Percentiles rank a stretch among this genome's conserved stretches.
These are phyloP conservation scores for Agaricus blazei DNA, from an alignment of 768 basidiomycete genomes.

Conservation along the genomic window DNA sequence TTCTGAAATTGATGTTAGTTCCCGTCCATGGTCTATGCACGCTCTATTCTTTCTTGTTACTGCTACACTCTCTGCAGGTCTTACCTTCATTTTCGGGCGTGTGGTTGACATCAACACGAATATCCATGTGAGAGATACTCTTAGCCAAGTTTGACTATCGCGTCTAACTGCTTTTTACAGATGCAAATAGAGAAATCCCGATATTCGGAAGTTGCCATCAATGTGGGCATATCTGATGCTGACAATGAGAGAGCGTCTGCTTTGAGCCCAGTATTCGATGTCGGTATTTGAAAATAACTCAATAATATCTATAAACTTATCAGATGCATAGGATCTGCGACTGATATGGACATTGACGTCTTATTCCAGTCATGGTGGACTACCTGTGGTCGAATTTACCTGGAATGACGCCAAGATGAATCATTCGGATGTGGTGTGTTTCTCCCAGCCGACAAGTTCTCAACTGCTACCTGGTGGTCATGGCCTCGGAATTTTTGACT, in stretches of 20 bases:
- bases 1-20: constrained; percentile 16
- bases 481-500: constrained; percentile 33
- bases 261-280: constrained; percentile 20
- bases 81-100: constrained; percentile 34
- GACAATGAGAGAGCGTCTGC: constrained; percentile 27
- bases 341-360: constrained; percentile 36
- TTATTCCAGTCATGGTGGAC: constrained; percentile 27
- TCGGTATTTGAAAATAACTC: not conserved
- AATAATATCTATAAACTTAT: not conserved
- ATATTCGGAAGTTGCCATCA: constrained; percentile 31
- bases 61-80: constrained; percentile 18
- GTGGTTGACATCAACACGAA: constrained; percentile 27
- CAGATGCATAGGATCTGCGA: constrained; percentile 20
- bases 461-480: constrained; percentile 29
- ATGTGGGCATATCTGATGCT: constrained; percentile 25
- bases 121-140: constrained; percentile 21
- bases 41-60: constrained; percentile 31
- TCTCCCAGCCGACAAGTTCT: constrained; percentile 28
- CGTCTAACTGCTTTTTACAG: constrained; percentile 13
- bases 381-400: constrained; percentile 27
- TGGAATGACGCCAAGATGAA: constrained; percentile 17
- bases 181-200: constrained; percentile 20
- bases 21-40: constrained; percentile 32
- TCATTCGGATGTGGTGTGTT: constrained; percentile 25
- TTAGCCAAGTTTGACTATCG: not conserved